phyloP scores from a whole-genome alignment of 306 rosid species.

The Dalbergia cultrata region DNA sequence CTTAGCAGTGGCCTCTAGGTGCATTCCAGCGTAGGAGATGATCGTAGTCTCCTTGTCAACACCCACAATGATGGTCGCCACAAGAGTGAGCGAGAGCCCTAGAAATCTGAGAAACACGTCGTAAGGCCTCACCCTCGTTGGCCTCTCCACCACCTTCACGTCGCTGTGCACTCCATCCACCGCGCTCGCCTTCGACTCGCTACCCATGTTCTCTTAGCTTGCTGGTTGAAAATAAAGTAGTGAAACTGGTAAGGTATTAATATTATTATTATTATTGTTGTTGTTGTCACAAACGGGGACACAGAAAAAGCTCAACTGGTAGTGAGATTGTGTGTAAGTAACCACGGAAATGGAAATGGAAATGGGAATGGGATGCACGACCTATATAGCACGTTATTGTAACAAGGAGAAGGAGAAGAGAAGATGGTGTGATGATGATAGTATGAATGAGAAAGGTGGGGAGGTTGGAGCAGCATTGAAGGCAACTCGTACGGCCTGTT shows the following conservation, averaged over 20 bases:
- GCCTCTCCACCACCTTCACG: conserved; percentile 51
- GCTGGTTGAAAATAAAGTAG: background rate
- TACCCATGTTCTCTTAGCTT: conserved; percentile 25
- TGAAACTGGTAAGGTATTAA: background rate
- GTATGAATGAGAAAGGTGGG: conserved; percentile 60
- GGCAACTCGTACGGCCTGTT: conserved; percentile 44
- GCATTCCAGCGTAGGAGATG: conserved; percentile 56
- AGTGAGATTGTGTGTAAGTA: background rate
- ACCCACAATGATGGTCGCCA: conserved; percentile 59
- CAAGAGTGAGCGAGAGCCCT: conserved; percentile 55
- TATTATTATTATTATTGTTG: no score
- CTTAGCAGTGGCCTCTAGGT: conserved; percentile 64
- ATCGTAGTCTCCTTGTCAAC: conserved; percentile 54
- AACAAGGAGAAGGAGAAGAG: background rate
- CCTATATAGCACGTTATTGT: background rate
- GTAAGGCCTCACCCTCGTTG: conserved; percentile 26
- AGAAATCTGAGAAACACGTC: conserved; percentile 51
- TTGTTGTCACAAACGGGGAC: background rate
- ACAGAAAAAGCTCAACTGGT: background rate
- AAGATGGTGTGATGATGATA: background rate
- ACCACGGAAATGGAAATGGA: background rate
- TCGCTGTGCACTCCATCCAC: conserved; percentile 51
- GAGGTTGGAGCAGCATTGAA: conserved; percentile 60
- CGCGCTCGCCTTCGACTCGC: background rate
- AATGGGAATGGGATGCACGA: background rate